Evolutionary conservation across 768 basidiomycete genomes (phyloP).

Genomic region (Coprinopsis cinerea): DNA sequence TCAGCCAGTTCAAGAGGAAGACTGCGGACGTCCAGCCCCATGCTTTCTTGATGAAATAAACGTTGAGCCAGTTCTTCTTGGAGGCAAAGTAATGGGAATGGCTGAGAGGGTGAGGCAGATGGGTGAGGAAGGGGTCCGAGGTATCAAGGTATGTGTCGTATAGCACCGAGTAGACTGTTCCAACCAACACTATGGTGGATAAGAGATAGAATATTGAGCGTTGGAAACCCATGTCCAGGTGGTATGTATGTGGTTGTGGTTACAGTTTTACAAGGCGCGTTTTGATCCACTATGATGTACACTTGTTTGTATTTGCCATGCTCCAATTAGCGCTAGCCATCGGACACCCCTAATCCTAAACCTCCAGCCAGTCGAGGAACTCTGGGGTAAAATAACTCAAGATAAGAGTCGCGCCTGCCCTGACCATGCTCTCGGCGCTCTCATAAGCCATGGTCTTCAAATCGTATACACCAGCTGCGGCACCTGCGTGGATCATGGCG

Average conservation of each 20-base stretch:
- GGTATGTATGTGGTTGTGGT: slow-evolving; percentile 8
- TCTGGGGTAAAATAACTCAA: slow-evolving; percentile 96
- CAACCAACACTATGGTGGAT: slow-evolving; percentile 44
- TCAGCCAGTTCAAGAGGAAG: slow-evolving; percentile 54
- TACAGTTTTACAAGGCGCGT: background rate
- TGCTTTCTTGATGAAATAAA: slow-evolving; percentile 80
- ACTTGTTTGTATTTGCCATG: too few species aligned
- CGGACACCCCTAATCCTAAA: too few species aligned
- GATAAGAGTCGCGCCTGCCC: slow-evolving; percentile 89
- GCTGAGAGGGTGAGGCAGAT: slow-evolving; percentile 64
- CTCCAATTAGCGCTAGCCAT: too few species aligned
- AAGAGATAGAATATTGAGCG: slow-evolving; percentile 32
- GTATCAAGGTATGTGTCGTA: slow-evolving; percentile 78
- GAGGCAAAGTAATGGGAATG: slow-evolving; percentile 67
- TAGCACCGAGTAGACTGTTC: slow-evolving; percentile 60
- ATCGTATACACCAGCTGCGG: slow-evolving; percentile 89
- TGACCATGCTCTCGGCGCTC: slow-evolving; percentile 82
- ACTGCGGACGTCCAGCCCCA: slow-evolving; percentile 86
- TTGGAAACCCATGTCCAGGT: slow-evolving; percentile 12
- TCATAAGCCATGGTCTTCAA: slow-evolving; percentile 93
- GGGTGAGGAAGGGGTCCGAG: slow-evolving; percentile 65
- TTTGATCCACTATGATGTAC: background rate
- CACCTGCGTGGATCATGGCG: slow-evolving; percentile 95
- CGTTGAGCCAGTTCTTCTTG: slow-evolving; percentile 78
- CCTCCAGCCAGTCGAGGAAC: slow-evolving; percentile 82